Base-by-base conservation (phyloP, 257 asterid genomes). In the Solanum sejunctum region DNA sequence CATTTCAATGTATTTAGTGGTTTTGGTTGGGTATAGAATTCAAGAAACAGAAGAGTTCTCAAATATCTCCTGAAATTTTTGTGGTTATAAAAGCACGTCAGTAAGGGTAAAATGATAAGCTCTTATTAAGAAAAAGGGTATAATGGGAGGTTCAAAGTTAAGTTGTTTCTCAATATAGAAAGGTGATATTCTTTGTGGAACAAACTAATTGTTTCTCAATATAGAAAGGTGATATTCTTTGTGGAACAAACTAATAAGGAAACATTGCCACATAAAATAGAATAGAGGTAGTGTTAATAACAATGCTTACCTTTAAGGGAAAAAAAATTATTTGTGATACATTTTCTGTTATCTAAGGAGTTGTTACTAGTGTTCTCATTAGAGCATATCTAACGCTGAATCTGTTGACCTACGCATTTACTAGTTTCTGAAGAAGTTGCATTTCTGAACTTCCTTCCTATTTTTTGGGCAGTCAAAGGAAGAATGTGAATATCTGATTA, bases 401-500 rank as follows among this genome's bases (percentile, higher is more conserved):
- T 52, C 70, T 83, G 81, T 69, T 83, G 81, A 66, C 43, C 32
- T 1, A 82, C 26, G 58, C 6, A 26, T 77, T 26, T 26, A 77
- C 82, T 54, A 43, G 58, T 83, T 67, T 75, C n/a, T 36, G 43
- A 78, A 52, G 75, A 83, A 83, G 43, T 52, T 26, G 2, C 45
- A 54, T n/a, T 43, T 47, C 70, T 54, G 12, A 67, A 51, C 81
- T 71, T 81, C 80, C 49, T 71, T 21, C 8, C 80, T 32, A 41
- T 55, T 84, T 61, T 52, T 85, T 90, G 26, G 86, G 91, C 97
- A 97, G 99, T 90, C 99, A 52, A 89, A 92, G 80, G 95, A 92
- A 88, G 99, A 97, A 92, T 95, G 99, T 83, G 99, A 97, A 49
- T 94, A 97, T 92, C 98, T 97, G 47, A 95, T 97, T 79, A 90